A percentile compares a stretch with the other conserved stretches of the same genome.
phyloP scores from a whole-genome alignment of 2,329 filamentous ascomycete genomes.

The Penicillium sp. region DNA sequence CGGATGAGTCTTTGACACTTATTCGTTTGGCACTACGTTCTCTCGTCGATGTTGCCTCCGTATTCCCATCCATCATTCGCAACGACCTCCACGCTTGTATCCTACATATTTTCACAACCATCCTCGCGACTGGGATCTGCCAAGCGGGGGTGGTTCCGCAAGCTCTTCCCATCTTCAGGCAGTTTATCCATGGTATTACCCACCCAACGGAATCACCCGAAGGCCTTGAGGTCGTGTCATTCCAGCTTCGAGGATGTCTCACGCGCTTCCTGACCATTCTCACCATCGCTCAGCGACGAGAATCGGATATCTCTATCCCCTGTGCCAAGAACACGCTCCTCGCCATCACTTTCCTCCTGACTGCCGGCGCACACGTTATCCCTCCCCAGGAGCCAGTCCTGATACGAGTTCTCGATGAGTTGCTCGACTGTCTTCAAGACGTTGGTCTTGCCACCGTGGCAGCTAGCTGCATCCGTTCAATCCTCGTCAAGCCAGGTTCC shows the following conservation, averaged over 20 bases:
- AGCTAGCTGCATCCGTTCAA: slow-evolving; percentile 80
- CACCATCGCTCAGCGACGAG: slow-evolving; percentile 49
- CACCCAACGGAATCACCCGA: slow-evolving; percentile 30
- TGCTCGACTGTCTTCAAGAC: slow-evolving; percentile 74
- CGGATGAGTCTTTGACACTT: slow-evolving; percentile 77
- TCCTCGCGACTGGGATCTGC: slow-evolving; percentile 80
- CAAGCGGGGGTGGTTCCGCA: slow-evolving; percentile 87
- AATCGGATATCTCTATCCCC: slow-evolving; percentile 69
- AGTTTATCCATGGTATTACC: slow-evolving; percentile 78
- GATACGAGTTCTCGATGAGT: slow-evolving; percentile 70
- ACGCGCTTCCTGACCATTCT: slow-evolving; percentile 76
- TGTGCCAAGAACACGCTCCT: slow-evolving; percentile 93
- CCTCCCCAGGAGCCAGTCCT: slow-evolving; percentile 73
- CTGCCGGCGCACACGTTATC: slow-evolving; percentile 71
- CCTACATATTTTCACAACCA: slow-evolving; percentile 92
- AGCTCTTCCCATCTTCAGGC: slow-evolving; percentile 84
- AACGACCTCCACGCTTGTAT: slow-evolving; percentile 95
- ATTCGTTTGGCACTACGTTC: slow-evolving; percentile 79
- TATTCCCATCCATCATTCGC: slow-evolving; percentile 95
- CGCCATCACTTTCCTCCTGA: slow-evolving; percentile 84
- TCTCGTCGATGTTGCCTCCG: slow-evolving; percentile 88
- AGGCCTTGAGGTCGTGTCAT: slow-evolving; percentile 51
- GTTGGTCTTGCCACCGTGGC: slow-evolving; percentile 72
- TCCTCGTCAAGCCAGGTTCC: slow-evolving; percentile 65
- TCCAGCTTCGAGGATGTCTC: slow-evolving; percentile 79